Evolutionary conservation across 2,329 filamentous ascomycete species (phyloP).

Genomic region (Chaetomium strumarium): DNA sequence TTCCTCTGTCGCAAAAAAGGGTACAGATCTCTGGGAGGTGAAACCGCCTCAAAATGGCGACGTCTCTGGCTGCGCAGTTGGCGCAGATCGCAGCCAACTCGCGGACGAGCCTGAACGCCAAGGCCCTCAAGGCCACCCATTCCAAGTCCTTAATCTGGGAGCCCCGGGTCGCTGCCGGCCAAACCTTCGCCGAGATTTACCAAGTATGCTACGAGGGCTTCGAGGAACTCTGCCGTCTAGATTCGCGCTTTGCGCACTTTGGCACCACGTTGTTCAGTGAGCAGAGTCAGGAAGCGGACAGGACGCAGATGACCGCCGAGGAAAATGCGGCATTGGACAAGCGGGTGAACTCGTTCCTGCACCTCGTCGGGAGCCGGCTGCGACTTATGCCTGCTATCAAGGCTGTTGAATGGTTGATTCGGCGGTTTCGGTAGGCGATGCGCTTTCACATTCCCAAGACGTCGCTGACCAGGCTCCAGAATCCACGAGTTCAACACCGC

Average conservation of each 20-base stretch:
- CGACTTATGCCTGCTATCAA: conserved; percentile 84
- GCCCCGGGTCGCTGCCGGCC: conserved; percentile 71
- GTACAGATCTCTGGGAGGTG: background rate
- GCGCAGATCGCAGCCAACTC: conserved; percentile 86
- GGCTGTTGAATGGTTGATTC: conserved; percentile 86
- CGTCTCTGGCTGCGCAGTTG: conserved; percentile 87
- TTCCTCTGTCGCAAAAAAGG: conserved; percentile 1
- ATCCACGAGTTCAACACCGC: conserved; percentile 87
- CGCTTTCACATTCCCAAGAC: background rate
- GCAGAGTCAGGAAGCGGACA: conserved; percentile 84
- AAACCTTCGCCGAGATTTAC: conserved; percentile 87
- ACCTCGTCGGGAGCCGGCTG: conserved; percentile 68
- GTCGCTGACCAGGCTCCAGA: conserved; percentile 39
- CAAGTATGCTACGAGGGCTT: conserved; percentile 84
- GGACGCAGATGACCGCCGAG: conserved; percentile 71
- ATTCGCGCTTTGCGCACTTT: conserved; percentile 71
- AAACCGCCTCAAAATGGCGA: conserved; percentile 18
- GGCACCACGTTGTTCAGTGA: conserved; percentile 81
- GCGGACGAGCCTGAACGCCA: conserved; percentile 84
- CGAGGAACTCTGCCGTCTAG: conserved; percentile 82
- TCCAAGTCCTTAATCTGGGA: conserved; percentile 95
- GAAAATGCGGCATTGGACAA: conserved; percentile 78
- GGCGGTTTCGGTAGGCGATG: conserved; percentile 64
- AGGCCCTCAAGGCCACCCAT: conserved; percentile 86
- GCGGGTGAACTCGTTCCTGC: conserved; percentile 76